These are phyloP conservation scores for Thalassia testudinum DNA, from an alignment of 116 monocot genomes.

Conservation along the genomic window DNA sequence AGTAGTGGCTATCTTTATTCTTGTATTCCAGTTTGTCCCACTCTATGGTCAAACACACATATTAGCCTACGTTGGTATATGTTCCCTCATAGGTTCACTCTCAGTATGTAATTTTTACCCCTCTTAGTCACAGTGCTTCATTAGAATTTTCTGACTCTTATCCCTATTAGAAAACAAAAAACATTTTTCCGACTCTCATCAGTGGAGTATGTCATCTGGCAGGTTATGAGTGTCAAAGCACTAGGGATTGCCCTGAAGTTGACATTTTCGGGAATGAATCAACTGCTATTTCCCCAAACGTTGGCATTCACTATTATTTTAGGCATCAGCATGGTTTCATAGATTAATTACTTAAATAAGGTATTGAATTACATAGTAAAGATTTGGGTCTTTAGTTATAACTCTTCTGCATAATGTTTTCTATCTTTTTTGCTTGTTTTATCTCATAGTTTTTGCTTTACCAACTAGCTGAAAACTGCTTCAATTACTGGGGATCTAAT, in stretches of 20 bases:
- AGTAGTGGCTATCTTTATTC: constrained; percentile 46
- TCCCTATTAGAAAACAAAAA: not conserved
- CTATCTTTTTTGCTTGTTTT: too few relatives aligned
- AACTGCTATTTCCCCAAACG: constrained; percentile 69
- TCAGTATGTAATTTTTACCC: too few relatives aligned
- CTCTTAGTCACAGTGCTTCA: too few relatives aligned
- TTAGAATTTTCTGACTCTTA: not conserved
- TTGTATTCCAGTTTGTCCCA: constrained; percentile 70
- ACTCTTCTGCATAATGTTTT: too few relatives aligned
- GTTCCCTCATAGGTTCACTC: constrained; percentile 86
- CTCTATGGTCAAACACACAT: constrained; percentile 89
- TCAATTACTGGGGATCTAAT: too few relatives aligned
- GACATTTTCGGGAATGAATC: constrained; percentile 88
- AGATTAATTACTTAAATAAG: constrained; percentile 92
- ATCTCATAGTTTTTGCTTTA: too few relatives aligned
- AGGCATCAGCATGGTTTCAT: constrained; percentile 42
- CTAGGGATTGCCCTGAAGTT: constrained; percentile 79
- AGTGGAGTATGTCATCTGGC: constrained; percentile 3
- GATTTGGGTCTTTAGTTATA: too few relatives aligned
- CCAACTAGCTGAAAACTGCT: too few relatives aligned
- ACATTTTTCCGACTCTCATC: not conserved
- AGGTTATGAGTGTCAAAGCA: constrained; percentile 97
- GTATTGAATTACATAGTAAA: constrained; percentile 22
- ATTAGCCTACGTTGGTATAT: constrained; percentile 87
- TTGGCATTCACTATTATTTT: constrained; percentile 68